Evolutionary conservation across 495 filamentous ascomycete species (phyloP).

Genomic region (Chlorociboria aeruginascens): DNA sequence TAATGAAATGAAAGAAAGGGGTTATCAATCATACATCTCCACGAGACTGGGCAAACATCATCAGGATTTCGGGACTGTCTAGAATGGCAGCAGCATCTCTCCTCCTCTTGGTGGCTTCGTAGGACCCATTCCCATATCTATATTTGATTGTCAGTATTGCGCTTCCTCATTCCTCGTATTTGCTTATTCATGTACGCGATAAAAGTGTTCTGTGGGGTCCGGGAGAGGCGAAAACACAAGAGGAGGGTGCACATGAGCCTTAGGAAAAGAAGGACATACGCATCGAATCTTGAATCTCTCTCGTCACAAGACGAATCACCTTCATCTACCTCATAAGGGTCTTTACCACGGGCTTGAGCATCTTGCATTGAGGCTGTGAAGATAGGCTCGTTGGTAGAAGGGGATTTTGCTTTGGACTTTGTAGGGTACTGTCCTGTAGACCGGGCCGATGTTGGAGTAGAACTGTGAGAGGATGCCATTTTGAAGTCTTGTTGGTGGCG

Average conservation of each 20-base stretch:
- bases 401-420: background rate
- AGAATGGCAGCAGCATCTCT: conserved; percentile 32
- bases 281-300: background rate
- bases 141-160: background rate
- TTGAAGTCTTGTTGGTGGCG: too few species aligned
- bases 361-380: conserved; percentile 31
- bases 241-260: background rate
- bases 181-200: background rate
- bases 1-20: background rate
- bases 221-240: background rate
- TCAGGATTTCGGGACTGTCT: conserved; percentile 37
- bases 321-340: conserved; percentile 26
- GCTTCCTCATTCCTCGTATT: background rate
- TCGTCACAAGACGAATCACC: background rate
- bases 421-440: background rate
- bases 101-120: conserved; percentile 22
- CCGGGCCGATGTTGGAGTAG: conserved; percentile 3
- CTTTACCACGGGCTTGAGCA: conserved; percentile 40
- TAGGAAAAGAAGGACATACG: background rate
- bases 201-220: background rate
- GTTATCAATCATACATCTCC: conserved; percentile 32
- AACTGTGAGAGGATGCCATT: conserved; percentile 4
- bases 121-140: conserved; percentile 11
- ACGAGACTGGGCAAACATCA: conserved; percentile 38
- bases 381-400: background rate